A percentile compares a stretch with the other conserved stretches of the same genome.
Evolutionary conservation across 768 basidiomycete species (phyloP).

Genomic region (Suillus hirtellus): DNA sequence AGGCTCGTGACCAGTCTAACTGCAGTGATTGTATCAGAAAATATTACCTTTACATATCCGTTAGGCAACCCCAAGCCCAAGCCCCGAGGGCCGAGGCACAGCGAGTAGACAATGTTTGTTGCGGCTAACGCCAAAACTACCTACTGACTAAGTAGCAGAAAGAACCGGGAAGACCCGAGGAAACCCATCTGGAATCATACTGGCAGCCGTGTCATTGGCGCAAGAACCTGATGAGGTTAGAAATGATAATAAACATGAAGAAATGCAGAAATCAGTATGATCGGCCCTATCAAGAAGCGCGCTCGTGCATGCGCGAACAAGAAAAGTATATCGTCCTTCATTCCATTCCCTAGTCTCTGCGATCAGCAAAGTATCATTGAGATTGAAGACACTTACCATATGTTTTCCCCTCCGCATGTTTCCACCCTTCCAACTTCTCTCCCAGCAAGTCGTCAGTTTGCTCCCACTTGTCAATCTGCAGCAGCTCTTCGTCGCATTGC

Average conservation of each 20-base stretch:
- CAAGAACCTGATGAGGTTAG: not conserved
- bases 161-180: not conserved
- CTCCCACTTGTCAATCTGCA: not conserved
- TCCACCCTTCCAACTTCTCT: not conserved
- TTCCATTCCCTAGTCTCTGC: not conserved
- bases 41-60: no score
- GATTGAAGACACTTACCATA: not conserved
- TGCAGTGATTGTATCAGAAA: no score
- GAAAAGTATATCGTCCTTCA: not conserved
- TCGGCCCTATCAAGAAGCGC: not conserved
- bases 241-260: conserved; percentile 1
- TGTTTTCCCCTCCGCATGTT: not conserved
- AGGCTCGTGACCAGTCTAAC: no score
- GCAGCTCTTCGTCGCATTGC: not conserved
- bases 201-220: no score
- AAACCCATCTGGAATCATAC: no score
- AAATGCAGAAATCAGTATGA: not conserved
- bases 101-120: not conserved
- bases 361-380: not conserved
- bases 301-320: not conserved
- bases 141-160: not conserved
- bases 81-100: not conserved
- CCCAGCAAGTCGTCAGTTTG: not conserved
- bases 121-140: not conserved
- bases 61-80: not conserved